Evolutionary conservation across 2,329 filamentous ascomycete genomes (phyloP), one percentile per base, ranked within the genome.

Genomic region (Ophiostoma sp.): DNA sequence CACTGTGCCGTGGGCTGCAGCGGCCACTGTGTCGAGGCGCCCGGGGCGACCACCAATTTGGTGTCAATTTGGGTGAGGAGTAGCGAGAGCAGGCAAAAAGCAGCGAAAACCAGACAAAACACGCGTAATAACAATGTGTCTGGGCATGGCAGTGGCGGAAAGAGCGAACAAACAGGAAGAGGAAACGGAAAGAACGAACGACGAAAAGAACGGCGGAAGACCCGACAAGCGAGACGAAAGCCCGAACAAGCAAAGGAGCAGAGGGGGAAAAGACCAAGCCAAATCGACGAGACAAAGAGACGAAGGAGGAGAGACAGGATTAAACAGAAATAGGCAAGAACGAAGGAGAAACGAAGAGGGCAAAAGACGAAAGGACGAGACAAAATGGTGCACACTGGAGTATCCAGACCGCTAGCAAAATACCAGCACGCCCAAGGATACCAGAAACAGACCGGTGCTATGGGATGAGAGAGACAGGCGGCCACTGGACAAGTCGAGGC

Each of bases 21-120:
- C 66, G 68, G 68, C 50, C 50, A 70, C 68, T 70, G 68, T 70
- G 68, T 42, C 68, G 33, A 57, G 50, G 48, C 48, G 50, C 68
- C 68, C 31, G 17, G 48, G 31, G 31, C 33, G 50, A 42, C 33
- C n/a, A 42, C 50, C n/a, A 45, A 59, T 42, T 42, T 70, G 68
- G 33, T 70, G 52, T 9, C 52, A 70, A 59, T 70, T 42, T 70
- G 33, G 50, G 31, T 17, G 25, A 22, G 33, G 39, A 15, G 33
- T 15, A 12, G 33, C 17, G 33, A 64, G 22, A 15, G 59, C 68
- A 28, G 33, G n/a, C n/a, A n/a, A n/a, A n/a, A n/a, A 42, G 15
- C 39, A 42, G 39, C 68, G 33, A 70, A 70, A 69, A 55, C 66
- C 55, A 61, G 31, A 59, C 55, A 59, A 9, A 25, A 48, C 39